Base-by-base conservation (phyloP, 129 eudicot genomes). In the Erigeron canadensis region DNA sequence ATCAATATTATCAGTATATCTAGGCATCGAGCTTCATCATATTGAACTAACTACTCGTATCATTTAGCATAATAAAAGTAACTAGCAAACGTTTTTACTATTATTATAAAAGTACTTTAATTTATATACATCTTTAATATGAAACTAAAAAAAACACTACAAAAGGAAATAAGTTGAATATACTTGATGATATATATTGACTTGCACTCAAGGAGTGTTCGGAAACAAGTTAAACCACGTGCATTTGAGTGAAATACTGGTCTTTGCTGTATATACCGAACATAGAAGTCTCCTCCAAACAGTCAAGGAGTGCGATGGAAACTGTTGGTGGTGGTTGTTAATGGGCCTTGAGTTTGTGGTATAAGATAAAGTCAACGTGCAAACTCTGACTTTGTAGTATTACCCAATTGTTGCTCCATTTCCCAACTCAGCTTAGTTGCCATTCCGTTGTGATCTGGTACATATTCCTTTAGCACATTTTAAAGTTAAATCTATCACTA, bases 391-490 rank as follows among this genome's bases (percentile, higher is more conserved):
- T 83, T 83, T 66, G 81, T 70, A n/a, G 81, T 44, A 75, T 81
- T 80, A 8, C 86, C 91, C 69, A 87, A 40, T 65, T 91, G 95
- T 70, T 91, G 97, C 86, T 87, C 95, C 85, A 81, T 87, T 80
- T 87, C 95, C 97, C 97, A 91, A 44, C 95, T 91, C 59, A 91
- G 62, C 58, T 81, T 90, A 9, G 95, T 45, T 64, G 77, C 66
- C 46, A 42, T 81, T 13, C 63, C 97, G 60, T 77, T 70, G 67
- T 87, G 89, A 48, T 81, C 75, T 38, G 97, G 97, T 45, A 75
- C 88, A 58, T 87, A 87, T 13, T 83, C 95, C 97, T 90, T 51
- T 70, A 69, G 7, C 12, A 67, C 44, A 44, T 28, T 28, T 1
- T 7, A 64, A 22, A 59, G 4, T 8, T n/a, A 48, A 48, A 47